A percentile compares a stretch with the other conserved stretches of the same genome.
Conservation (phyloP, 1,284 basidiomycete species). For the Leccinum subrobustum region DNA sequence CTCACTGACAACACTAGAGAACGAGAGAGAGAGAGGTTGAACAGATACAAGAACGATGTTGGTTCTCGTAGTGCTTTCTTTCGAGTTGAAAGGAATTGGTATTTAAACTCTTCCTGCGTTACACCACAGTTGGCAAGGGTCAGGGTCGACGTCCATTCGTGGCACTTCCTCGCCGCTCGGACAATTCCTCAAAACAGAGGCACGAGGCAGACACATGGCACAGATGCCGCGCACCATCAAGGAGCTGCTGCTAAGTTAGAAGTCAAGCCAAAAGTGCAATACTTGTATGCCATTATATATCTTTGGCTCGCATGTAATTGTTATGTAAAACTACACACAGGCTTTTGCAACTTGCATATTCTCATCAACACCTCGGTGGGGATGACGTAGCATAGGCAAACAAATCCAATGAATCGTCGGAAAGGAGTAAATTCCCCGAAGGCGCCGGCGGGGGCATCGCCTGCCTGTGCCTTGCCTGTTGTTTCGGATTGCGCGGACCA, state of each 20-base stretch:
- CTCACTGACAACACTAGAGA: slow-evolving; percentile 13
- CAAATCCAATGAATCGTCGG: slow-evolving; percentile 52
- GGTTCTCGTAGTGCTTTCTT: not conserved
- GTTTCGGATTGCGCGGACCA: slow-evolving; percentile 15
- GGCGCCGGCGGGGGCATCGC: slow-evolving; percentile 11
- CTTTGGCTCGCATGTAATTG: not conserved
- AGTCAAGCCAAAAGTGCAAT: not conserved
- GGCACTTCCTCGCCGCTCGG: not conserved
- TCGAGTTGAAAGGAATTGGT: slow-evolving; percentile 1
- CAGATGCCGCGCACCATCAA: not conserved
- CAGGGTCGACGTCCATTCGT: not conserved
- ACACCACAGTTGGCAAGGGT: not conserved
- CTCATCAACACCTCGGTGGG: slow-evolving; percentile 21
- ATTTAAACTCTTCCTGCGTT: not conserved
- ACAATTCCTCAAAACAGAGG: slow-evolving; percentile 2
- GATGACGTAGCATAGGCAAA: slow-evolving; percentile 42
- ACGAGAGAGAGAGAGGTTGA: not conserved
- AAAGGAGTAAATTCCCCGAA: slow-evolving; percentile 25
- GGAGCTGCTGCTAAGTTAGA: not conserved
- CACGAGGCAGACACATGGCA: slow-evolving; percentile 27
- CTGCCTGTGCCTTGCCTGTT: slow-evolving; percentile 5
- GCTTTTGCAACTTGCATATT: not conserved
- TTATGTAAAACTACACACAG: slow-evolving; percentile 8
- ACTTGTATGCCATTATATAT: not conserved
- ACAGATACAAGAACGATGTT: not conserved